Evolutionary conservation across 768 basidiomycete genomes (phyloP), one percentile per base, ranked within the genome.

Genomic region (Leucosporidium yakuticum): DNA sequence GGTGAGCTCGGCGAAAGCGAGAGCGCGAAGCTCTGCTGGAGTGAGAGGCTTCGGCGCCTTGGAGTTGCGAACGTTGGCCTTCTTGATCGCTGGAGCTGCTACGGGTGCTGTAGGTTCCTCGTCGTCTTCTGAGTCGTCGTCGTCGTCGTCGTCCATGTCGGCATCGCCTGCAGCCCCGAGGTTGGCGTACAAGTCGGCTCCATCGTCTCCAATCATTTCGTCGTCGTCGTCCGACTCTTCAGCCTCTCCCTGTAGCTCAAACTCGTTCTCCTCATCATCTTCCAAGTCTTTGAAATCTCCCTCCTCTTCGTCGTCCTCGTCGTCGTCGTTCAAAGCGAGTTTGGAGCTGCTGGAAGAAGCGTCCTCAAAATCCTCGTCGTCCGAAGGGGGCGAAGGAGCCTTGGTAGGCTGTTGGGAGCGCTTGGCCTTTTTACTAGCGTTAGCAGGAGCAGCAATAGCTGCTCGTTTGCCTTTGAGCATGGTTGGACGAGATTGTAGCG

Each of bases 1-100:
- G 21, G 72, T 70, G 23, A 73, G 49, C 32, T 73, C 72, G 31
- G 72, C 72, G 51, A 70, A 73, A 12, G 72, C 72, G 61, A 73
- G 69, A 1, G 69, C 68, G 36, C 69, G 72, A 6, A 73, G 54
- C 59, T 73, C 72, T 44, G 69, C 69, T 7, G 66, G 48, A 5
- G 68, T 70, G 31, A 73, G 64, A 3, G 67, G 57, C 48, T 69
- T 65, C 12, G 68, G 48, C 53, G 27, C 29, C 55, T 64, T 66
- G 23, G 55, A 68, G 36, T 67, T 69, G 47, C 68, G 68, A 20
- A 49, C 21, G 48, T 61, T 61, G 29, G 60, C 48, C 51, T 57
- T 58, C 51, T 66, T 48, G 55, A 64, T 60, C n/a, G 68, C 60
- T 12, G 63, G 57, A 0, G 65, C 21, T 59, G 65, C 48, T 50